These are phyloP conservation scores for Jaenimonas drosophilae DNA, from an alignment of 208 protist genomes.

Conservation along the genomic window DNA sequence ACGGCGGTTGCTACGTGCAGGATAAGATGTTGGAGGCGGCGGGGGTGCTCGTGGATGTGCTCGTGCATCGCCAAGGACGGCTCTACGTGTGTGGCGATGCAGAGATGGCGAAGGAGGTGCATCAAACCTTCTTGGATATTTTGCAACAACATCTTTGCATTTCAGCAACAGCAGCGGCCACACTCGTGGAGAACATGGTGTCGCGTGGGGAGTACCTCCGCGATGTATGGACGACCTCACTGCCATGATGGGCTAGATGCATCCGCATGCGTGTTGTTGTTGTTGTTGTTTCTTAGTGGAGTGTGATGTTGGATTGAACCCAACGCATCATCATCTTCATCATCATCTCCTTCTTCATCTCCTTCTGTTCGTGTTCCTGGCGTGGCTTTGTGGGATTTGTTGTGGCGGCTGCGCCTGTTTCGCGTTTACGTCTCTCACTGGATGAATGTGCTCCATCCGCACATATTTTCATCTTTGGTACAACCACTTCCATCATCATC, in stretches of 20 bases:
- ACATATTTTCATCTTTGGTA: too few relatives aligned
- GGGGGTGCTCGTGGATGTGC: conserved; percentile 16
- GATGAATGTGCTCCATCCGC: too few relatives aligned
- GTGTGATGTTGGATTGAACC: background rate
- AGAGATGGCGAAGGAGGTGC: conserved; percentile 52
- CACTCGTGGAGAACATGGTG: conserved; percentile 22
- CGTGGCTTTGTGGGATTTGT: too few relatives aligned
- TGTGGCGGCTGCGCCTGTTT: too few relatives aligned
- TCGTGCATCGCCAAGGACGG: conserved; percentile 27
- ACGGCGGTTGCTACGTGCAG: conserved; percentile 65
- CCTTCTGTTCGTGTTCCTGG: too few relatives aligned
- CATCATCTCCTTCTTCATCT: too few relatives aligned
- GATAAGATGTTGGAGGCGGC: conserved; percentile 33
- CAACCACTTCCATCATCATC: too few relatives aligned
- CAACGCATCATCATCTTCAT: too few relatives aligned
- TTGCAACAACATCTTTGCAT: conserved; percentile 25
- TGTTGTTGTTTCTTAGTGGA: background rate
- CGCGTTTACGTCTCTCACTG: too few relatives aligned
- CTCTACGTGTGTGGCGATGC: conserved; percentile 71
- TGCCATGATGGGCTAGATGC: too few relatives aligned
- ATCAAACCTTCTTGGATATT: conserved; percentile 19
- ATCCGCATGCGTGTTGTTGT: too few relatives aligned
- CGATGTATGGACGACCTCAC: conserved; percentile 41
- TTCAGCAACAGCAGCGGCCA: conserved; percentile 3
- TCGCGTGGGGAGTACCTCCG: conserved; percentile 22